Base-by-base conservation (phyloP, 108 stramenopile genomes). In the Skeletonema grethae region DNA sequence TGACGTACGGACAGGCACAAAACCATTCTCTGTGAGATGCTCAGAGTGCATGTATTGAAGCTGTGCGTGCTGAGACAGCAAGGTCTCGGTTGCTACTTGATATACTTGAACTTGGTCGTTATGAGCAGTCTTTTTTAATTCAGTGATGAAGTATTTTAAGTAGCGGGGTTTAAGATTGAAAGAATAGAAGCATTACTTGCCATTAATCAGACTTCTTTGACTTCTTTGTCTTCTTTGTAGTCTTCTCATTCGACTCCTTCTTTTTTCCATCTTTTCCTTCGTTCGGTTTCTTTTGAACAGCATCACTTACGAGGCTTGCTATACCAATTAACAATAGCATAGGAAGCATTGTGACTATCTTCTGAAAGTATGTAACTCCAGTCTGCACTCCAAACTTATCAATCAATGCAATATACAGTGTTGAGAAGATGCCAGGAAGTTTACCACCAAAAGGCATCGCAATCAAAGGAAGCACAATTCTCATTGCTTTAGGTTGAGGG, bases 401-500 rank as follows among this genome's bases (percentile, higher is more conserved):
- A n/a, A 89, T 67, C 58, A 91, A 55, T 10, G 39, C 12, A 69
- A 83, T 82, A 61, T 94, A 84, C 18, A 92, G 22, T 6, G 35
- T 34, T 24, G 78, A 65, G 13, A 93, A 67, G 34, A 79, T 50
- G 2, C 45, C 30, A 10, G 90, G 91, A n/a, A 90, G 72, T 63
- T 79, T 88, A 0, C 92, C 92, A 16, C 90, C 91, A 70, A 79
- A 83, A 1, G 77, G 80, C 32, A 87, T 35, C 7, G 91, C 88
- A 68, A 95, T 69, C 5, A 85, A 30, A 6, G 95, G 95, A n/a
- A 96, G 65, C 12, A 88, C 85, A 57, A 92, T 75, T 30, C 90
- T 70, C 31, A 86, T 76, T 13, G 88, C 77, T 9, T 58, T 75
- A 1, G 85, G 75, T 32, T 87, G 71, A 28, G 92, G 91, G 43